Evolutionary conservation across 768 basidiomycete genomes (phyloP).

Genomic region (Agrocybe praecox): DNA sequence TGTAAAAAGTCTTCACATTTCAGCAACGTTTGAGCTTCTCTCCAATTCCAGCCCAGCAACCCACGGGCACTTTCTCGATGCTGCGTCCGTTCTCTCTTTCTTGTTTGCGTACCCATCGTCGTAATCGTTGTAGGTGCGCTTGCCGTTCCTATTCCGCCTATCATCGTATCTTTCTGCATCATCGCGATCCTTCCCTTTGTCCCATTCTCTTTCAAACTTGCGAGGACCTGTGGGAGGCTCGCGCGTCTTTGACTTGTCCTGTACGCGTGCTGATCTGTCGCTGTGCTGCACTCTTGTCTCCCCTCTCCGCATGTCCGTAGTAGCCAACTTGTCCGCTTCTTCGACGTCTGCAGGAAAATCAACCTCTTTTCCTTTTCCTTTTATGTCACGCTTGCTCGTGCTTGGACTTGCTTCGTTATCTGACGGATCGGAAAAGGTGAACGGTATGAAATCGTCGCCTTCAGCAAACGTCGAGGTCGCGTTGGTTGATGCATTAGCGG

Average conservation of each 20-base stretch:
- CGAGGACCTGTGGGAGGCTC: slow-evolving; percentile 2
- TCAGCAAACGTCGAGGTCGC: slow-evolving; percentile 26
- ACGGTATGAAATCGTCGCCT: slow-evolving; percentile 33
- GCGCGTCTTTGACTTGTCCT: slow-evolving; percentile 7
- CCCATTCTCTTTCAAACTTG: slow-evolving; percentile 39
- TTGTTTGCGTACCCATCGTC: slow-evolving; percentile 47
- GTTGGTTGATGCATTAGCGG: neutral
- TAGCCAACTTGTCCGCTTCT: neutral
- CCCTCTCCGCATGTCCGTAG: neutral
- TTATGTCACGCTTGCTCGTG: slow-evolving; percentile 8
- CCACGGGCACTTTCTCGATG: slow-evolving; percentile 73
- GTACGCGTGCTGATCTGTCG: slow-evolving; percentile 2
- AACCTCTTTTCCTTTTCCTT: slow-evolving; percentile 20
- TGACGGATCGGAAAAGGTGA: slow-evolving; percentile 19
- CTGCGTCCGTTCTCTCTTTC: slow-evolving; percentile 52
- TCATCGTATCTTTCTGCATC: slow-evolving; percentile 20
- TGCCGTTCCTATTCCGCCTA: slow-evolving; percentile 14
- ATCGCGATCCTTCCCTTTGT: slow-evolving; percentile 32
- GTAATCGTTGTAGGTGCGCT: slow-evolving; percentile 21
- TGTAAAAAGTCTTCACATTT: slow-evolving; percentile 62
- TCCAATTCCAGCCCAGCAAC: slow-evolving; percentile 70
- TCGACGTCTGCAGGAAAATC: neutral
- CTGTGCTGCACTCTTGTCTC: neutral
- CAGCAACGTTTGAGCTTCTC: slow-evolving; percentile 73
- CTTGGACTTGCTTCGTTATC: slow-evolving; percentile 18